These are phyloP conservation scores for Coniochaeta sp. DNA, from an alignment of 2,329 filamentous ascomycete species.

Conservation along the genomic window DNA sequence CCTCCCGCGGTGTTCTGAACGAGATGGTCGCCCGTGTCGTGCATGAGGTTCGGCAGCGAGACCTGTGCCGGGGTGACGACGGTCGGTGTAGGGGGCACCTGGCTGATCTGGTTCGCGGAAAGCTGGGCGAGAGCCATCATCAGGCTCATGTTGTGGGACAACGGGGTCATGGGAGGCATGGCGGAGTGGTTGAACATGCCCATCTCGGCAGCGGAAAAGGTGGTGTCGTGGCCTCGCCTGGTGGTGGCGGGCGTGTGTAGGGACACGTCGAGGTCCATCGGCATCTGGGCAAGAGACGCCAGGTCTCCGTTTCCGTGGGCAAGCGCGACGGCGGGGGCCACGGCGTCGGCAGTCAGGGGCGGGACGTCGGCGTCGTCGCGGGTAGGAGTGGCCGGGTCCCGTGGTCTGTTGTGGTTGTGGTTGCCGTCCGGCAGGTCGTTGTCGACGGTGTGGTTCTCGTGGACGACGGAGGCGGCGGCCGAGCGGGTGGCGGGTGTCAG, in stretches of 20 bases:
- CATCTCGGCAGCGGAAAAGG: constrained; percentile 5
- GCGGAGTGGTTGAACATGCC: constrained; percentile 10
- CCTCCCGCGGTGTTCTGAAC: constrained; percentile 20
- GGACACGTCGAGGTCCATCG: constrained; percentile 4
- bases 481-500: constrained; percentile 12
- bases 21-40: constrained; percentile 20
- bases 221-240: background rate
- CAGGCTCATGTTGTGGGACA: constrained; percentile 33
- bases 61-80: constrained; percentile 36
- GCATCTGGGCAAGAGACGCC: background rate
- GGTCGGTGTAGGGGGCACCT: constrained; percentile 17
- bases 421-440: background rate
- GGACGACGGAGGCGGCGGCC: constrained; percentile 10
- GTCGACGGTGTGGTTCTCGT: constrained; percentile 11
- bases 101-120: constrained; percentile 20
- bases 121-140: constrained; percentile 34
- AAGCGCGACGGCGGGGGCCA: background rate
- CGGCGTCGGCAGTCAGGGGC: background rate
- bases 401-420: too few species aligned
- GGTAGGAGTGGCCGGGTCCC: background rate
- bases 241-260: background rate
- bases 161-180: background rate
- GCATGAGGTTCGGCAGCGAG: constrained; percentile 30
- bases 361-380: background rate
- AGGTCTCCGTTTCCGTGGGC: background rate